These are phyloP conservation scores for Solanum medicagineum DNA, from an alignment of 257 asterid species.

Conservation along the genomic window DNA sequence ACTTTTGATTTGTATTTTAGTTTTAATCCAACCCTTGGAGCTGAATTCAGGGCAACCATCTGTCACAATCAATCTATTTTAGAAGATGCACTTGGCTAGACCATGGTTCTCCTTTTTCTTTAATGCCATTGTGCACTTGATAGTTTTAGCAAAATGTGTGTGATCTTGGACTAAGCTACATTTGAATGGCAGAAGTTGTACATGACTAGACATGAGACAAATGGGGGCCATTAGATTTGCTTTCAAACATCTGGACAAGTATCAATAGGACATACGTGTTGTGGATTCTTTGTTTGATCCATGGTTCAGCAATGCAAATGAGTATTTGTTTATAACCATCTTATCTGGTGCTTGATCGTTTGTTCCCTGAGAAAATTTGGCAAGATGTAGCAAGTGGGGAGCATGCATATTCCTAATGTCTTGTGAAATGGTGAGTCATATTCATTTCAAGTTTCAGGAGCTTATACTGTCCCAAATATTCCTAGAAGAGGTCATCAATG, in stretches of 20 bases:
- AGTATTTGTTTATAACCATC: background rate
- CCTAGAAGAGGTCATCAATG: background rate
- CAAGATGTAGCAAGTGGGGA: background rate
- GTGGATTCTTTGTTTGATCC: background rate
- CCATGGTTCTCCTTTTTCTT: conserved; percentile 4
- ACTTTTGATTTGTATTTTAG: background rate
- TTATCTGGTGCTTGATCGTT: background rate
- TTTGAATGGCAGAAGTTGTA: conserved; percentile 6
- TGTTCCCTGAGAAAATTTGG: background rate
- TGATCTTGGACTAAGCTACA: background rate
- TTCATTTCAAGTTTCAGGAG: background rate
- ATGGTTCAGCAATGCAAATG: background rate
- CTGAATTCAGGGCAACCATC: background rate
- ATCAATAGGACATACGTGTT: background rate
- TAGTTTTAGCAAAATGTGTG: conserved; percentile 4
- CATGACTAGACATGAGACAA: conserved; percentile 6
- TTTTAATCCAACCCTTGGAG: background rate
- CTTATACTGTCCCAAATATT: background rate
- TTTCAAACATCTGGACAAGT: background rate
- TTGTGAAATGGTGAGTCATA: background rate
- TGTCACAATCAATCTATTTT: background rate
- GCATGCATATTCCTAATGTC: background rate
- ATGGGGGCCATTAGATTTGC: conserved; percentile 9
- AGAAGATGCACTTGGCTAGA: conserved; percentile 3
- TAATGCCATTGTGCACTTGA: conserved; percentile 1